These are phyloP conservation scores for Cyberlindnera suaveolens DNA, from an alignment of 805 yeast species.

Conservation along the genomic window DNA sequence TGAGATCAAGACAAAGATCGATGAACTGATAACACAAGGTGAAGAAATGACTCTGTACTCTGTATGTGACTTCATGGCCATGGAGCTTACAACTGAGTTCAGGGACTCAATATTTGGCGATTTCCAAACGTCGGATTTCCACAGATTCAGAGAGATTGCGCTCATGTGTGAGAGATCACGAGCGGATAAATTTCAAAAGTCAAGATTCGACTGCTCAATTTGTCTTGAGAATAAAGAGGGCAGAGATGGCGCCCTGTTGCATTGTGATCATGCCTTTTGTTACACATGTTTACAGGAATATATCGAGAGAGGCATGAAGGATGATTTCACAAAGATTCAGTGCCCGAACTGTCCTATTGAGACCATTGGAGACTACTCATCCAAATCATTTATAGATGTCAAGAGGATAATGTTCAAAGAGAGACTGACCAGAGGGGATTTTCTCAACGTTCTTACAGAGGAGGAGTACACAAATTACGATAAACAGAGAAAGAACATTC, in stretches of 20 bases:
- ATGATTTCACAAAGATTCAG: conserved; percentile 33
- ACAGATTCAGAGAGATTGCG: conserved; percentile 1
- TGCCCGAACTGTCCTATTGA: conserved; percentile 46
- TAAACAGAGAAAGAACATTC: conserved; percentile 31
- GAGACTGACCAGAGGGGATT: conserved; percentile 30
- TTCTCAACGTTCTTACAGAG: conserved; percentile 27
- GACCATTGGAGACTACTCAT: conserved; percentile 14
- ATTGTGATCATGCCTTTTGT: conserved; percentile 48
- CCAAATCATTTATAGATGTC: conserved; percentile 26
- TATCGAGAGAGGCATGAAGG: conserved; percentile 19
- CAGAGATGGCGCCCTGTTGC: conserved; percentile 25
- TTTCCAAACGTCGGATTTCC: neutral
- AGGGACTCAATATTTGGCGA: neutral
- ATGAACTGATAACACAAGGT: neutral
- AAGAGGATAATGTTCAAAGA: conserved; percentile 35
- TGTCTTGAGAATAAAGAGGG: conserved; percentile 50
- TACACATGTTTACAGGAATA: conserved; percentile 38
- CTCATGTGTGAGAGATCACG: conserved; percentile 22
- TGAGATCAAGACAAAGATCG: neutral
- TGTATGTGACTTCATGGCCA: neutral
- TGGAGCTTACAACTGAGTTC: neutral
- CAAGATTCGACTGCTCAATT: conserved; percentile 47
- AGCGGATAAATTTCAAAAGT: conserved; percentile 25
- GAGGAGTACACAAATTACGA: conserved; percentile 32
- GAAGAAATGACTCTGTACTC: conserved; percentile 5